A percentile compares a stretch with the other conserved stretches of the same genome.
phyloP scores from a whole-genome alignment of 768 basidiomycete genomes.

The Suillus luteus region DNA sequence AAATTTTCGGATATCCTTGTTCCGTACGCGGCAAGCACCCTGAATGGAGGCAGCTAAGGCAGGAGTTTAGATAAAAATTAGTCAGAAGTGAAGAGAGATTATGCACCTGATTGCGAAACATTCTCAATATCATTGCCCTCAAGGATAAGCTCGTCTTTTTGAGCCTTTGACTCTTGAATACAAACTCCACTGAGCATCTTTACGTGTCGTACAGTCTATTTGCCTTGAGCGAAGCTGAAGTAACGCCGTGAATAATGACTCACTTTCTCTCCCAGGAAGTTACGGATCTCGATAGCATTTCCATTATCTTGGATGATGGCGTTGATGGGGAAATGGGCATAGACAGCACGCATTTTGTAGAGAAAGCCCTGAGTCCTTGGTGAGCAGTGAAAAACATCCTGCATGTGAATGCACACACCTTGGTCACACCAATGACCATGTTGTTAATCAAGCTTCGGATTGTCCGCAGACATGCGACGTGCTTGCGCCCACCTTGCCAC shows the following conservation, averaged over 20 bases:
- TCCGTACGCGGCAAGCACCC: slow-evolving; percentile 93
- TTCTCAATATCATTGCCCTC: slow-evolving; percentile 96
- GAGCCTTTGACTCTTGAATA: slow-evolving; percentile 81
- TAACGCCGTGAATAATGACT: slow-evolving; percentile 17
- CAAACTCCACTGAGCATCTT: slow-evolving; percentile 88
- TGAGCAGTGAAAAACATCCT: slow-evolving; percentile 12
- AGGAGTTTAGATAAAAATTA: slow-evolving; percentile 11
- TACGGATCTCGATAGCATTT: slow-evolving; percentile 81
- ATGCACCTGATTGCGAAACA: slow-evolving; percentile 91
- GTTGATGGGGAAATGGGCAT: slow-evolving; percentile 99
- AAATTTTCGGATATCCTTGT: slow-evolving; percentile 99
- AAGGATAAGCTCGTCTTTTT: slow-evolving; percentile 93
- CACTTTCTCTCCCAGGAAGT: slow-evolving; percentile 95
- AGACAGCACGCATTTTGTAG: slow-evolving; percentile 99
- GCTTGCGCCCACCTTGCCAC: slow-evolving; percentile 98
- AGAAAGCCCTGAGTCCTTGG: slow-evolving; percentile 76
- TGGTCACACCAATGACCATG: slow-evolving; percentile 97
- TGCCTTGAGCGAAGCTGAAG: slow-evolving; percentile 6
- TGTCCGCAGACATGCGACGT: slow-evolving; percentile 96
- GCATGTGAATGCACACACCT: slow-evolving; percentile 47
- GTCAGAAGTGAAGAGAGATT: background rate
- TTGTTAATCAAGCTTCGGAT: slow-evolving; percentile 94
- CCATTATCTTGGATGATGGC: slow-evolving; percentile 86
- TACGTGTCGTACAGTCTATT: slow-evolving; percentile 87
- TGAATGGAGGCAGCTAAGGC: slow-evolving; percentile 89